phyloP scores from a whole-genome alignment of 768 basidiomycete genomes.

The Trametopsis cervina region DNA sequence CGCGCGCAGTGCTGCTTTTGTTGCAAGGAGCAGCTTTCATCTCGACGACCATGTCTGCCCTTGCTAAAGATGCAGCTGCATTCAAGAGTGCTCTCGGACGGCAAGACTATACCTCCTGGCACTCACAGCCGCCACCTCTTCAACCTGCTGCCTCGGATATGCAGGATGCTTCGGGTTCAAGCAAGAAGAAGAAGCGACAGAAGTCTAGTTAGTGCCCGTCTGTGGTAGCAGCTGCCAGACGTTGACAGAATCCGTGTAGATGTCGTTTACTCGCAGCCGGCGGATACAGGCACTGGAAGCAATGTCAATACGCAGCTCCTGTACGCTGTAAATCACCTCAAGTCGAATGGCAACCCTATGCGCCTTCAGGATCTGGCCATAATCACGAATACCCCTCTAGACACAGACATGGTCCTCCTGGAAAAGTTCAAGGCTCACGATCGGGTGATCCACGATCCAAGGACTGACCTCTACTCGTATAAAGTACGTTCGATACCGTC shows the following conservation, averaged over 20 bases:
- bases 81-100: slow-evolving; percentile 61
- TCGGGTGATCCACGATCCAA: slow-evolving; percentile 69
- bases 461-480: slow-evolving; percentile 82
- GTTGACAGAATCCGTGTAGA: slow-evolving; percentile 32
- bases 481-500: slow-evolving; percentile 43
- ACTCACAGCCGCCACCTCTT: slow-evolving; percentile 48
- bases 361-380: slow-evolving; percentile 85
- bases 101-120: slow-evolving; percentile 73
- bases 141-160: slow-evolving; percentile 27
- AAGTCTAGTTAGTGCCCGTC: slow-evolving; percentile 47
- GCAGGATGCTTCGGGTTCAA: slow-evolving; percentile 23
- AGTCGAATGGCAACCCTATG: slow-evolving; percentile 65
- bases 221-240: slow-evolving; percentile 12
- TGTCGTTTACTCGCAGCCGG: slow-evolving; percentile 81
- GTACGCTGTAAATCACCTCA: slow-evolving; percentile 77
- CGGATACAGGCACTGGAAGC: slow-evolving; percentile 73
- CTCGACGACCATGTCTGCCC: slow-evolving; percentile 47
- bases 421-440: slow-evolving; percentile 83
- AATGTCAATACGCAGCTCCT: slow-evolving; percentile 86
- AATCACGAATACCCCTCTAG: slow-evolving; percentile 68
- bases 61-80: slow-evolving; percentile 62
- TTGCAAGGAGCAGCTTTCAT: no score
- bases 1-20: no score
- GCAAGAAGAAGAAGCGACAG: slow-evolving; percentile 52
- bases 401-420: slow-evolving; percentile 60